phyloP scores from a whole-genome alignment of 2,329 filamentous ascomycete species.

The Davidsoniella eucalypti region DNA sequence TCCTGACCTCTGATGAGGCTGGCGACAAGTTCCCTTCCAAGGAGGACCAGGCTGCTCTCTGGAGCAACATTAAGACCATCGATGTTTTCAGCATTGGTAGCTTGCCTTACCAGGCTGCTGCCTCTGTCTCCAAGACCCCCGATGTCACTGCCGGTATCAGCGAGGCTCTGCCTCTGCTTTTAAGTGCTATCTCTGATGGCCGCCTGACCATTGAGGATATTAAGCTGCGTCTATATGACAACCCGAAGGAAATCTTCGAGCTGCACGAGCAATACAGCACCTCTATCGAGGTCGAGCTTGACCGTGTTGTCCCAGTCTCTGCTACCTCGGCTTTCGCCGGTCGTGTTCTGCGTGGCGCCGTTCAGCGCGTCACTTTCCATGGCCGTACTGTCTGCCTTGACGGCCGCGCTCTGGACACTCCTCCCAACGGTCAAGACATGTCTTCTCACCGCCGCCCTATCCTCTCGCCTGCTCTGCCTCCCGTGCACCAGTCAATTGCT shows the following conservation, averaged over 20 bases:
- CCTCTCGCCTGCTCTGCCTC: constrained; percentile 42
- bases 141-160: constrained; percentile 51
- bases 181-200: constrained; percentile 61
- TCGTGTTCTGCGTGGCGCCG: constrained; percentile 48
- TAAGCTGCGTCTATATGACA: constrained; percentile 54
- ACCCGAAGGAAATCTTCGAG: constrained; percentile 68
- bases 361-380: constrained; percentile 62
- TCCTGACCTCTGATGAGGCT: constrained; percentile 55
- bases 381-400: constrained; percentile 61
- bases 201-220: constrained; percentile 59
- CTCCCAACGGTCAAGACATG: constrained; percentile 55
- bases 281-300: constrained; percentile 58
- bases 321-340: constrained; percentile 49
- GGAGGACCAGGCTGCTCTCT: constrained; percentile 55
- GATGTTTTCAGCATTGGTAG: constrained; percentile 69
- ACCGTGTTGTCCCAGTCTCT: constrained; percentile 32
- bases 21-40: constrained; percentile 46
- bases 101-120: constrained; percentile 58
- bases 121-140: constrained; percentile 29
- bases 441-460: constrained; percentile 45
- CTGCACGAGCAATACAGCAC: constrained; percentile 63
- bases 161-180: constrained; percentile 56
- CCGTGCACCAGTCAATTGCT: constrained; percentile 15
- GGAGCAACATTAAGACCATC: constrained; percentile 56
- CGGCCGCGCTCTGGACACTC: constrained; percentile 38